Base-by-base conservation (phyloP, 2,329 filamentous ascomycete species). In the Elsinoe necatrix region DNA sequence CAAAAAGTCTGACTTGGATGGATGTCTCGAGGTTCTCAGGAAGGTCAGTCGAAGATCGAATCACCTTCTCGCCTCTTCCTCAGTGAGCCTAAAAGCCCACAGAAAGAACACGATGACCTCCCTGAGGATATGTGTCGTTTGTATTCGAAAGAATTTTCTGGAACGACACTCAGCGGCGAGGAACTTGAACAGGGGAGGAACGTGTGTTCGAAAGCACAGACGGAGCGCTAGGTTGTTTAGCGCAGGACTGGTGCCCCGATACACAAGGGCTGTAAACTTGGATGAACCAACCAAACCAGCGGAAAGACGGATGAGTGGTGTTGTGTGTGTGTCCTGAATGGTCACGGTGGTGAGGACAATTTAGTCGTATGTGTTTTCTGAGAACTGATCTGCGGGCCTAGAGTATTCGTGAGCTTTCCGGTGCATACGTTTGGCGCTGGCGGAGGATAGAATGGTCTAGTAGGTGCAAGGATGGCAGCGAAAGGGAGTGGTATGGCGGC, bases 191-290 rank as follows among this genome's bases (percentile, higher is more conserved):
- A 20, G 45, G 27, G 45, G 16, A 50, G 27, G 45, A 50, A 50
- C 45, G 45, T 31, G 45, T 50, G 23, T 50, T 43, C 21, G 45
- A 4, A 31, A 50, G 45, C 45, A 50, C 45, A 50, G 45, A 50
- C 45, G 45, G 18, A 18, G n/a, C 25, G 29, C 45, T 50, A 50
- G 9, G 12, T 50, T 31, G 18, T 11, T 35, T 52, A 52, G 48
- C 31, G 48, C 20, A 50, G 45, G 48, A 20, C 18, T 18, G 16
- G 16, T 52, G 45, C 25, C 23, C 6, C n/a, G 21, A 45, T 42
- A 42, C 41, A 45, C 20, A 45, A 45, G 41, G 41, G 20, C 41
- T 23, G 20, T 9, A 18, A 45, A 43, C 8, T 9, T 43, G 41
- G 41, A 43, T 16, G 8, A 16, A 43, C 41, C 41, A 43, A 45